Evolutionary conservation across 768 basidiomycete genomes (phyloP).

Genomic region (Rhodotorula diobovata): DNA sequence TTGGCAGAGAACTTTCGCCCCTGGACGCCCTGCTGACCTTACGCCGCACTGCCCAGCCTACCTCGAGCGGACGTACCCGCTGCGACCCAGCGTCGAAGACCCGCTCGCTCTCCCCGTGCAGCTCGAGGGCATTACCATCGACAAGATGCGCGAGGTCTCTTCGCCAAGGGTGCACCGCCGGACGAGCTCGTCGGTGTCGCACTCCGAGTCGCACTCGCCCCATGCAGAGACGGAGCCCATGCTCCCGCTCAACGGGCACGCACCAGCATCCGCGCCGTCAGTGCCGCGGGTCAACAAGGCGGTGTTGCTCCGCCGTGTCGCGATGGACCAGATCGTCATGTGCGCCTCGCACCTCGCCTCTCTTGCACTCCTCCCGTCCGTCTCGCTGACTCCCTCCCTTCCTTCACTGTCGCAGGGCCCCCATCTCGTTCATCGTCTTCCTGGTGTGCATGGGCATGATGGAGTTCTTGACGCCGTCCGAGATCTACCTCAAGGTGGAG

Average conservation of each 20-base stretch:
- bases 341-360: not conserved
- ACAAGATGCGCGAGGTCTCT: not conserved
- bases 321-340: slow-evolving; percentile 5
- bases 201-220: not conserved
- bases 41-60: not conserved
- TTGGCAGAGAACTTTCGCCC: not conserved
- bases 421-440: slow-evolving; percentile 10
- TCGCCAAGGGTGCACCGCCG: not conserved
- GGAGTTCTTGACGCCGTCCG: not conserved
- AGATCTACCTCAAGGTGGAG: not conserved
- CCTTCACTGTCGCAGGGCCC: not conserved
- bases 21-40: not conserved
- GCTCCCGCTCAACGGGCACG: not conserved
- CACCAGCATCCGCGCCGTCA: not conserved
- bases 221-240: not conserved
- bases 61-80: slow-evolving; percentile 5
- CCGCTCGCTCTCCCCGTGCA: not conserved
- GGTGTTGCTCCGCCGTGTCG: not conserved
- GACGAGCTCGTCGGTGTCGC: not conserved
- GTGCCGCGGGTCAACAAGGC: not conserved
- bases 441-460: slow-evolving; percentile 7
- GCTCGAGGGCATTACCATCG: not conserved
- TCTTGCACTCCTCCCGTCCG: not conserved
- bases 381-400: not conserved
- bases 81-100: not conserved